Conservation (phyloP, 176 grass and related monocot genomes). For the Juncus effusus region DNA sequence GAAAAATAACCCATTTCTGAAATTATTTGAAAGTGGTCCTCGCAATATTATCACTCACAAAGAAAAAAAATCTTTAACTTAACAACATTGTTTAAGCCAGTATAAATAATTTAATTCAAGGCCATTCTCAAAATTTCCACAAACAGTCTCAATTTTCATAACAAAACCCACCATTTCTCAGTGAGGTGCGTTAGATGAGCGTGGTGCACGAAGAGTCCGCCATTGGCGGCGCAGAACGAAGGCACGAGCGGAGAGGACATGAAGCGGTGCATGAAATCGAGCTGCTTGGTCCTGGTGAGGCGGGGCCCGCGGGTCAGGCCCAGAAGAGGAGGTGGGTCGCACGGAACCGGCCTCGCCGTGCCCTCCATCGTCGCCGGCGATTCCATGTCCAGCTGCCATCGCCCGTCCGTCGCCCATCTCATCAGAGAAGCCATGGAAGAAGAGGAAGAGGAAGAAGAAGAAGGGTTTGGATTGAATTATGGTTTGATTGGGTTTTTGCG, state of each 20-base stretch:
- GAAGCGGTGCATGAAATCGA: conserved; percentile 96
- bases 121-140: not conserved
- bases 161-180: conserved; percentile 49
- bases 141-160: not conserved
- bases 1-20: not conserved
- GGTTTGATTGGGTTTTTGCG: not conserved
- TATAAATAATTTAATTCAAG: not conserved
- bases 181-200: conserved; percentile 52
- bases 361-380: conserved; percentile 83
- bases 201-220: conserved; percentile 74
- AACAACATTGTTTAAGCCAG: not conserved
- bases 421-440: conserved; percentile 53
- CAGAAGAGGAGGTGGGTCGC: conserved; percentile 57
- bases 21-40: not conserved
- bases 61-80: not conserved
- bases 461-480: not conserved
- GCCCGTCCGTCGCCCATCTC: conserved; percentile 58
- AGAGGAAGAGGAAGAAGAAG: no score
- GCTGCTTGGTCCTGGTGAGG: conserved; percentile 86
- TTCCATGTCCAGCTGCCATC: conserved; percentile 85
- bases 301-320: conserved; percentile 65
- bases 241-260: conserved; percentile 85
- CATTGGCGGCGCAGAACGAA: conserved; percentile 44
- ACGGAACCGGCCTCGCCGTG: conserved; percentile 67
- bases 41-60: not conserved